Base-by-base conservation (phyloP, 768 basidiomycete genomes). In the Boletus vermiculosoides region DNA sequence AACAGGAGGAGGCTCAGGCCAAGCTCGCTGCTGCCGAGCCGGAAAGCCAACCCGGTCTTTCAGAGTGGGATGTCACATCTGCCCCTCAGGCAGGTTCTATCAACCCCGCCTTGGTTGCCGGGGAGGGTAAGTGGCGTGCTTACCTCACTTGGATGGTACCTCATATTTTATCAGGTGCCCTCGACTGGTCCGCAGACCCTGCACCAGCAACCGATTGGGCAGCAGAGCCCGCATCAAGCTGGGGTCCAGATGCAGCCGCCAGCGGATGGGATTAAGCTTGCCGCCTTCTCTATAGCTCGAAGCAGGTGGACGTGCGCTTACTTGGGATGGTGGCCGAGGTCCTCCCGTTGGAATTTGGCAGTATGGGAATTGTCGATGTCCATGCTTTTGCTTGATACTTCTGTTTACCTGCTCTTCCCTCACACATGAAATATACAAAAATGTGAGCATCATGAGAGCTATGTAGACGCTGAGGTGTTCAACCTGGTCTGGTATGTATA, bases 1-100 rank as follows among this genome's bases (percentile, higher is more conserved):
- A 94, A 72, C 87, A 91, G 70, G 95, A 94, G 73, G 93, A 92
- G 73, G 91, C 92, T 28, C 85, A 88, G 61, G 91, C 91, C 66
- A 94, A 94, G 77, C 76, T 78, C 50, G 74, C 75, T 50, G 80
- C 83, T 62, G 81, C 83, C 59, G 84, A 83, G 50, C 84, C 81
- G 61, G 83, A 76, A 55, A 74, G 70, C 44, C 88, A 83, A 64
- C 74, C 77, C 37, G 74, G 79, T 40, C 66, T 74, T 23, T 62
- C 79, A 47, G 90, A 92, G 66, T 92, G 92, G 90, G 90, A 91
- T 64, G 84, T 86, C 52, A 66, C 83, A 53, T 79, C 85, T 69
- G 87, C 85, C 50, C 80, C 85, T 60, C 80, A 79, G 58, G 83
- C 81, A 62, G 92, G 88, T 50, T 77, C 76, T 42, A 88, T 92